These are phyloP conservation scores for Viola pubescens DNA, from an alignment of 441 rosid species.

Conservation along the genomic window DNA sequence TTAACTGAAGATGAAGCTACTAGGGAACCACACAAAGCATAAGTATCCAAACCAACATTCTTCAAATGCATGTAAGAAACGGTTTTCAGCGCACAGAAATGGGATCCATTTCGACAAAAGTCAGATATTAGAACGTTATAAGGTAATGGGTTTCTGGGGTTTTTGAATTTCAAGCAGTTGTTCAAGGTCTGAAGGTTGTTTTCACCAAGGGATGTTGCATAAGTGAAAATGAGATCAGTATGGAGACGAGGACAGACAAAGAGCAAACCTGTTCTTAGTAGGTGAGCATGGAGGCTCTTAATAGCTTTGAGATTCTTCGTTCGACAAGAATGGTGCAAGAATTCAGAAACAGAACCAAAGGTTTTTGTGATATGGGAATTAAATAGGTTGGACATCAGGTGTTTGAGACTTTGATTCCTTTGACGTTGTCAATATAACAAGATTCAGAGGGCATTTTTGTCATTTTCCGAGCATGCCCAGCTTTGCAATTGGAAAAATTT, in stretches of 20 bases:
- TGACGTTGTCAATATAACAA: too few species aligned
- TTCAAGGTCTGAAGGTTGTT: slow-evolving; percentile 23
- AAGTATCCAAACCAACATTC: slow-evolving; percentile 34
- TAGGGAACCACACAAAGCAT: slow-evolving; percentile 39
- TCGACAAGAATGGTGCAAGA: slow-evolving; percentile 21
- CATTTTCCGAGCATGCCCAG: too few species aligned
- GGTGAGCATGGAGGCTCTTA: slow-evolving; percentile 28
- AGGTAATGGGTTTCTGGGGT: slow-evolving; percentile 29
- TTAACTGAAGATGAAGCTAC: slow-evolving; percentile 29
- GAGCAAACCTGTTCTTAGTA: slow-evolving; percentile 29
- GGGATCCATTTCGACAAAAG: slow-evolving; percentile 36
- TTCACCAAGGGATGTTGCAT: slow-evolving; percentile 19
- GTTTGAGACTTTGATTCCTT: too few species aligned
- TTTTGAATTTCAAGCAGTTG: slow-evolving; percentile 29
- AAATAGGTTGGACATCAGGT: too few species aligned
- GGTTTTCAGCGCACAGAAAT: slow-evolving; percentile 30
- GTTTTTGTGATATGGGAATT: background rate
- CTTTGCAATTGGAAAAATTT: too few species aligned
- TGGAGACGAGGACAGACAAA: slow-evolving; percentile 20
- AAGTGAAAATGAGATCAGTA: slow-evolving; percentile 29
- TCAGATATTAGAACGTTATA: slow-evolving; percentile 37
- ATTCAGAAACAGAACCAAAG: slow-evolving; percentile 11
- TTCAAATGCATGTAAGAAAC: slow-evolving; percentile 39
- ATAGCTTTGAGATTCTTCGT: slow-evolving; percentile 20
- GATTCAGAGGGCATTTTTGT: too few species aligned